These are phyloP conservation scores for Candida railenensis DNA, from an alignment of 805 yeast genomes.

Conservation along the genomic window DNA sequence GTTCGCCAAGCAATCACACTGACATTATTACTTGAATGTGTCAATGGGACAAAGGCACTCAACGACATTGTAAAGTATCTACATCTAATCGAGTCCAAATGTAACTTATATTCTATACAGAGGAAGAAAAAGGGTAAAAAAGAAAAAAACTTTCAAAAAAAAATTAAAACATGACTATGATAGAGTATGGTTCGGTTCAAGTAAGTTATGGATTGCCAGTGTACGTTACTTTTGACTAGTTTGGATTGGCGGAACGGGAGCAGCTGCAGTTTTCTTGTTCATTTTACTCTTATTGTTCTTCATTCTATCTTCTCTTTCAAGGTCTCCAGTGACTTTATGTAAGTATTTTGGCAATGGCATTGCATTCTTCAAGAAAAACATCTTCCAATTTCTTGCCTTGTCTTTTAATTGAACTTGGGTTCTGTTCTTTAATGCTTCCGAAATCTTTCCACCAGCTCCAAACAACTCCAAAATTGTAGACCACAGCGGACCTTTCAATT, in stretches of 20 bases:
- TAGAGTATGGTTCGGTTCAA: too few species aligned
- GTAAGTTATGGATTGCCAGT: too few species aligned
- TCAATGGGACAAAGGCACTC: too few species aligned
- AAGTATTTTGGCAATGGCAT: slow-evolving; percentile 78
- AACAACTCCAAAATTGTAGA: slow-evolving; percentile 82
- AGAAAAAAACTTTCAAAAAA: neutral
- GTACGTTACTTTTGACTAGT: neutral
- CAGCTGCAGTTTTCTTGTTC: slow-evolving; percentile 38
- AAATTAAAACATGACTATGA: slow-evolving; percentile 24
- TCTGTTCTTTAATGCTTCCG: slow-evolving; percentile 82
- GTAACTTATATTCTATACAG: neutral
- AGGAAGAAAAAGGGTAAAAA: neutral
- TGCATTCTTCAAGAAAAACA: slow-evolving; percentile 75
- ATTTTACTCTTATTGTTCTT: slow-evolving; percentile 27
- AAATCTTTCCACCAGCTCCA: slow-evolving; percentile 89
- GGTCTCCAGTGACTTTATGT: slow-evolving; percentile 82
- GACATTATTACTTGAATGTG: too few species aligned
- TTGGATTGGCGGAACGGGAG: slow-evolving; percentile 30
- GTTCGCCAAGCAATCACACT: too few species aligned
- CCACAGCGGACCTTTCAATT: slow-evolving; percentile 91
- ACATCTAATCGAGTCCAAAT: too few species aligned
- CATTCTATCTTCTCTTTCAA: slow-evolving; percentile 53
- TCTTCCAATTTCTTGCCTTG: slow-evolving; percentile 94
- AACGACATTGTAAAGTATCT: too few species aligned
- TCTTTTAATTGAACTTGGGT: slow-evolving; percentile 92